A percentile compares a stretch with the other conserved stretches of the same genome.
These are phyloP conservation scores for Amanita muscaria DNA, from an alignment of 768 basidiomycete genomes.

Conservation along the genomic window DNA sequence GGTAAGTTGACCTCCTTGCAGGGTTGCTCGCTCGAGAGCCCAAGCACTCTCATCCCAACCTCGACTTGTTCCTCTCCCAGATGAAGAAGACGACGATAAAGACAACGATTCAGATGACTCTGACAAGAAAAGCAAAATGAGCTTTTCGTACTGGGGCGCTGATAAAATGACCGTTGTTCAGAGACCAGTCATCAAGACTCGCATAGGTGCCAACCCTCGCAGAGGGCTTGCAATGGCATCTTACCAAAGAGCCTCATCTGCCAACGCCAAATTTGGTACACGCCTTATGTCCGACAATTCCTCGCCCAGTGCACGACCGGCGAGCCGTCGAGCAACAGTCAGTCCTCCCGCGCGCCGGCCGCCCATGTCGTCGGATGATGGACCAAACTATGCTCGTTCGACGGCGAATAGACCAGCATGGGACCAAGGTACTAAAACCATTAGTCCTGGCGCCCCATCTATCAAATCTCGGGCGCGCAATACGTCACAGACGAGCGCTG, in stretches of 20 bases:
- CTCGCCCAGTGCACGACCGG: constrained; percentile 39
- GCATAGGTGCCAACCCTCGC: constrained; percentile 30
- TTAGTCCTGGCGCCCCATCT: constrained; percentile 39
- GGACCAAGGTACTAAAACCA: constrained; percentile 30
- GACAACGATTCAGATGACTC: constrained; percentile 71
- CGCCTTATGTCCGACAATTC: constrained; percentile 65
- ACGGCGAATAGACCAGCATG: constrained; percentile 71
- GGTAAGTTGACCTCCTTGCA: constrained; percentile 19
- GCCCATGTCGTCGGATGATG: constrained; percentile 46
- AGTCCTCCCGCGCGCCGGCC: constrained; percentile 37
- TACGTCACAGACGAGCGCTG: constrained; percentile 63
- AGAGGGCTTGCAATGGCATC: constrained; percentile 39
- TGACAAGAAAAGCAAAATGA: constrained; percentile 88
- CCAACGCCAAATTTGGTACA: constrained; percentile 89
- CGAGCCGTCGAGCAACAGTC: constrained; percentile 53
- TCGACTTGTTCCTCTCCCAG: constrained; percentile 58
- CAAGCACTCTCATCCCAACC: constrained; percentile 53
- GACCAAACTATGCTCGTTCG: constrained; percentile 53
- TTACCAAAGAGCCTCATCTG: constrained; percentile 74
- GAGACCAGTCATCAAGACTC: constrained; percentile 57
- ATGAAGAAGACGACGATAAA: constrained; percentile 50
- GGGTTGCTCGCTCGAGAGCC: constrained; percentile 63
- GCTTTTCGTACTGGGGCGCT: constrained; percentile 90
- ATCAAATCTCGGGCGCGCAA: constrained; percentile 55
- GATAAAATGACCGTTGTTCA: constrained; percentile 79